Evolutionary conservation across 1,139 yeast species (phyloP).

Genomic region (Suhomyces bokatorum): DNA sequence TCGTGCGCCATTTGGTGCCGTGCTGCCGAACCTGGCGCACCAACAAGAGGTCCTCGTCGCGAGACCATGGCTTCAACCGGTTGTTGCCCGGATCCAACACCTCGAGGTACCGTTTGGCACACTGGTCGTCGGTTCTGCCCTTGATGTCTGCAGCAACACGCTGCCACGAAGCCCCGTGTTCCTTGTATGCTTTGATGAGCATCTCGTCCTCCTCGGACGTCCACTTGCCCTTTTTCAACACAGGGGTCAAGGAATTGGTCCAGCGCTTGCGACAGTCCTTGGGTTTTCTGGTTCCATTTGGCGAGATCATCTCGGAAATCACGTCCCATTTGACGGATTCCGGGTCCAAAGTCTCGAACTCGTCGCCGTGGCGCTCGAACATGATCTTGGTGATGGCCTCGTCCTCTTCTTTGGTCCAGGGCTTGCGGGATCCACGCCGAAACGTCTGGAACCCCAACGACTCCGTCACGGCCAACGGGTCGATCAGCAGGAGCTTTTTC

Average conservation of each 20-base stretch:
- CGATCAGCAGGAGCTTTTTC: conserved; percentile 40
- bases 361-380: conserved; percentile 24
- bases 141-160: conserved; percentile 72
- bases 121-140: conserved; percentile 93
- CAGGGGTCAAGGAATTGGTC: conserved; percentile 82
- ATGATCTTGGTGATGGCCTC: conserved; percentile 42
- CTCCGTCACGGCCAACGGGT: conserved; percentile 68
- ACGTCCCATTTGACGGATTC: conserved; percentile 66
- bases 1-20: conserved; percentile 93
- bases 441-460: conserved; percentile 76
- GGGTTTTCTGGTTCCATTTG: conserved; percentile 49
- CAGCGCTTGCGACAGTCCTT: conserved; percentile 76
- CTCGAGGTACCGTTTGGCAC: conserved; percentile 88
- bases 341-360: conserved; percentile 28
- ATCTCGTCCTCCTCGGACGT: conserved; percentile 76
- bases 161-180: conserved; percentile 83
- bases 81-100: conserved; percentile 82
- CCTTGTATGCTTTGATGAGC: conserved; percentile 61
- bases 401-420: conserved; percentile 74
- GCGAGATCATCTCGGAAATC: conserved; percentile 47
- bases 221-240: conserved; percentile 83
- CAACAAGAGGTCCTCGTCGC: conserved; percentile 71
- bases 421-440: conserved; percentile 58
- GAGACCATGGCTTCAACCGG: conserved; percentile 76
- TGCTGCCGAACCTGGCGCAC: conserved; percentile 63